phyloP scores from a whole-genome alignment of 2,329 filamentous ascomycete genomes.

The Fusarium devonianum region DNA sequence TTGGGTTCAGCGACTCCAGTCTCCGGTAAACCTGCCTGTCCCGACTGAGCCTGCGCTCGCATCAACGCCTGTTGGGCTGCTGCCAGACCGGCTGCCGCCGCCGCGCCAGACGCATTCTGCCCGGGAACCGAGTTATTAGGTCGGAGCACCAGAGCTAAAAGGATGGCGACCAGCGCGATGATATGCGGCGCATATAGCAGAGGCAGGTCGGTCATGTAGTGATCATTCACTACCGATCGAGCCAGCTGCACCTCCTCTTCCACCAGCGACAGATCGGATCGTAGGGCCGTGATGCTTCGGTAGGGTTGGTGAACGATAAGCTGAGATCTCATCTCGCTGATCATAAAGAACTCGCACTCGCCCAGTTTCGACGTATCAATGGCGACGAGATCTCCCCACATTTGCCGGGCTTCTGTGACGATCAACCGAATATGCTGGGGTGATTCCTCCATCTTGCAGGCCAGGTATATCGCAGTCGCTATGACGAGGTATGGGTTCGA shows the following conservation, averaged over 20 bases:
- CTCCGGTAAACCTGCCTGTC: conserved; percentile 31
- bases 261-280: conserved; percentile 73
- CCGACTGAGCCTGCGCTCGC: conserved; percentile 52
- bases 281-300: conserved; percentile 76
- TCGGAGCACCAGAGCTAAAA: conserved; percentile 83
- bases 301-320: conserved; percentile 93
- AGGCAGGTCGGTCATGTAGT: conserved; percentile 90
- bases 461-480: conserved; percentile 92
- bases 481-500: conserved; percentile 94
- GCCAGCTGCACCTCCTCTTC: conserved; percentile 81
- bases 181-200: conserved; percentile 86
- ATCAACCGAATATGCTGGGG: conserved; percentile 95
- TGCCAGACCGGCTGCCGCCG: conserved; percentile 54
- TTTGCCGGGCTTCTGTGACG: conserved; percentile 81
- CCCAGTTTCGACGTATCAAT: conserved; percentile 85
- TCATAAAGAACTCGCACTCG: conserved; percentile 92
- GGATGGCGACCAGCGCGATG: conserved; percentile 84
- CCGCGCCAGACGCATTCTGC: conserved; percentile 41
- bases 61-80: conserved; percentile 58
- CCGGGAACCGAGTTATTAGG: conserved; percentile 53
- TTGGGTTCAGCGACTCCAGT: conserved; percentile 44
- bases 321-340: conserved; percentile 89
- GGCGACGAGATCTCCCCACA: conserved; percentile 82
- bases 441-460: conserved; percentile 97
- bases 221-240: conserved; percentile 87